Evolutionary conservation across 768 basidiomycete species (phyloP).

Genomic region (Dioszegia aurantiaca): DNA sequence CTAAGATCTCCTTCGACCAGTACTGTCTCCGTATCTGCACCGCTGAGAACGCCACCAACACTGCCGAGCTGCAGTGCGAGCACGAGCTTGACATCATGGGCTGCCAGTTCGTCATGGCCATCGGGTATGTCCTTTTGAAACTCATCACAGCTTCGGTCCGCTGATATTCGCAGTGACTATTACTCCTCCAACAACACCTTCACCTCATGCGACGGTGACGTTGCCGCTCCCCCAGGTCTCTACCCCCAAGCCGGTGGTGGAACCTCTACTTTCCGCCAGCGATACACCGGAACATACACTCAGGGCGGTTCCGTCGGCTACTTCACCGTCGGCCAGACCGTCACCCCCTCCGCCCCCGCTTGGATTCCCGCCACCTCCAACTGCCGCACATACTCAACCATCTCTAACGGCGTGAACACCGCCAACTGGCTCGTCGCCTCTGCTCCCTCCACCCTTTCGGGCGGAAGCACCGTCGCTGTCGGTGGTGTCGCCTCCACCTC

Average conservation of each 20-base stretch:
- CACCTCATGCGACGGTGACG: slow-evolving; percentile 55
- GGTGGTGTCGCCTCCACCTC: slow-evolving; percentile 27
- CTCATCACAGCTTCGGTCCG: no score
- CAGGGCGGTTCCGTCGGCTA: slow-evolving; percentile 29
- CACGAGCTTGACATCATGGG: slow-evolving; percentile 53
- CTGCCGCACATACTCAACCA: slow-evolving; percentile 52
- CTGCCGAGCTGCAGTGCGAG: slow-evolving; percentile 51
- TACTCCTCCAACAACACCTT: slow-evolving; percentile 50
- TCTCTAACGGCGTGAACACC: slow-evolving; percentile 46
- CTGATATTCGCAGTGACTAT: slow-evolving; percentile 26
- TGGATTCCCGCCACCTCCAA: slow-evolving; percentile 52
- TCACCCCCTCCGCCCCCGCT: slow-evolving; percentile 45
- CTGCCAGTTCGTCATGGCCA: slow-evolving; percentile 51
- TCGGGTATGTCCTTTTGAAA: slow-evolving; percentile 15
- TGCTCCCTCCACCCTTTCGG: slow-evolving; percentile 27
- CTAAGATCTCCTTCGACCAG: slow-evolving; percentile 54
- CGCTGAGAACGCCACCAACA: slow-evolving; percentile 51
- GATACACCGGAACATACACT: slow-evolving; percentile 51
- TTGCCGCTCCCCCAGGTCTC: slow-evolving; percentile 54
- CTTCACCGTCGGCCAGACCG: slow-evolving; percentile 51
- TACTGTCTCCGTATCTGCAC: slow-evolving; percentile 57
- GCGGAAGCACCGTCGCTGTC: slow-evolving; percentile 23
- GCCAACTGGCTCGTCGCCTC: slow-evolving; percentile 38
- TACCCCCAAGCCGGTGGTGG: slow-evolving; percentile 49
- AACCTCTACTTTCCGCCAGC: slow-evolving; percentile 51